phyloP scores from a whole-genome alignment of 2,329 filamentous ascomycete genomes.

The Torrubiellomyces zombiae region DNA sequence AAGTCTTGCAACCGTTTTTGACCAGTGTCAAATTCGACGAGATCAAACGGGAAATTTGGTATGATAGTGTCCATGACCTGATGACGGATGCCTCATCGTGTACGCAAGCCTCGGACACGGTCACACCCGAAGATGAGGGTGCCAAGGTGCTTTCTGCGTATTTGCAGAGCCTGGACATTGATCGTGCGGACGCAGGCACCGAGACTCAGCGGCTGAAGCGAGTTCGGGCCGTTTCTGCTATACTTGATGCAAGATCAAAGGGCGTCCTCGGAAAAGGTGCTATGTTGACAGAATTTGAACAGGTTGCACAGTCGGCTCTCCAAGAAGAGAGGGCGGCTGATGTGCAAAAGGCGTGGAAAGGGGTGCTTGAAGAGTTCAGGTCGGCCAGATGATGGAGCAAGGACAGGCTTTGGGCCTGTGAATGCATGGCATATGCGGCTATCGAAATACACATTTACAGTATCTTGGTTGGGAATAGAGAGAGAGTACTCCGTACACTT shows the following conservation, averaged over 20 bases:
- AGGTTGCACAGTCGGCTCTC: slow-evolving; percentile 17
- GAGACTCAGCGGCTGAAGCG: slow-evolving; percentile 33
- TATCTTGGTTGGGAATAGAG: too few relatives aligned
- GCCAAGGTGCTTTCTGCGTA: slow-evolving; percentile 17
- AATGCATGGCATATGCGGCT: not conserved
- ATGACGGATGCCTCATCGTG: slow-evolving; percentile 22
- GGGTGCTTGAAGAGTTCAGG: slow-evolving; percentile 16
- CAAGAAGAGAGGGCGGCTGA: slow-evolving; percentile 26
- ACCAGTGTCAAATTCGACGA: slow-evolving; percentile 18
- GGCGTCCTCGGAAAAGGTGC: slow-evolving; percentile 22
- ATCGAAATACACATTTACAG: too few relatives aligned
- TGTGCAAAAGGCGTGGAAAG: slow-evolving; percentile 25
- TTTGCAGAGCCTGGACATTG: slow-evolving; percentile 29
- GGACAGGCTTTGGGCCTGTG: too few relatives aligned
- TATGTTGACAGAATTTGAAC: slow-evolving; percentile 13
- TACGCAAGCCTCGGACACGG: slow-evolving; percentile 6
- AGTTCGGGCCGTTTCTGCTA: slow-evolving; percentile 26
- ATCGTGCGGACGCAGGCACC: slow-evolving; percentile 27
- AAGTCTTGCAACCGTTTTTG: slow-evolving; percentile 24
- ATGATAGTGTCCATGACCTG: slow-evolving; percentile 29
- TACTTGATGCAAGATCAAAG: slow-evolving; percentile 23
- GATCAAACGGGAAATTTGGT: slow-evolving; percentile 35
- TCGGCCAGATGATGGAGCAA: too few relatives aligned
- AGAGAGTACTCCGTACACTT: too few relatives aligned
- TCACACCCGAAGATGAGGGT: slow-evolving; percentile 6